Base-by-base conservation (phyloP, 2,329 filamentous ascomycete genomes). In the Stemphylium beticola region DNA sequence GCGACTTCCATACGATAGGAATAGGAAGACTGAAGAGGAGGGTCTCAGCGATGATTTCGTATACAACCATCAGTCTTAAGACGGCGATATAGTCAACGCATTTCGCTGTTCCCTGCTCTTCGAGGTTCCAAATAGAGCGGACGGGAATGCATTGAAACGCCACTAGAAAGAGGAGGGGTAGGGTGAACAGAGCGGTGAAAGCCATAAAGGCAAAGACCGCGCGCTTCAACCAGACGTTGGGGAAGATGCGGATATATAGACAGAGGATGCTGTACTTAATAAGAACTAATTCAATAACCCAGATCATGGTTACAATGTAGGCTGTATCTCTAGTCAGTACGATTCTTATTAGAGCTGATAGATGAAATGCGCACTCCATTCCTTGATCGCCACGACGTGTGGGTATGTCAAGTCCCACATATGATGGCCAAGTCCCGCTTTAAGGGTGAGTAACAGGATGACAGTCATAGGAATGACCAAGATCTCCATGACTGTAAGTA, bases 401-500 rank as follows among this genome's bases (percentile, higher is more conserved):
- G 38, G 46, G 41, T 49, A 49, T 42, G 46, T 49, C 46, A 49
- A 15, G 38, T 49, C 46, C 46, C 46, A 49, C 24, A 49, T 39
- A 12, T 49, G 46, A 31, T 34, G 38, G 14, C 46, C 46, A 11
- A 49, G 11, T 40, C 46, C 46, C 6, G 46, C 38, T 33, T 42
- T 34, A 3, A 49, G 26, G n/a, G 26, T 49, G 4, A 49, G 29
- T 36, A 24, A 7, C 4, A 49, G 17, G 29, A 18, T 11, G 11
- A 42, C 38, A 39, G 37, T 49, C 17, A 49, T 18, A 15, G 46
- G 46, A 15, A 49, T 42, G 38, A 39, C 38, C 46, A 49, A 11
- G 17, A 49, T 33, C 46, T 49, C 17, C 6, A 42, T 29, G 12
- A 49, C 10, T 5, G 37, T 49, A 4, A 49, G 46, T 24, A 36